Percentiles rank a stretch among this genome's conserved stretches.
Evolutionary conservation across 257 asterid genomes (phyloP).

Genomic region (Eustoma russellianum): DNA sequence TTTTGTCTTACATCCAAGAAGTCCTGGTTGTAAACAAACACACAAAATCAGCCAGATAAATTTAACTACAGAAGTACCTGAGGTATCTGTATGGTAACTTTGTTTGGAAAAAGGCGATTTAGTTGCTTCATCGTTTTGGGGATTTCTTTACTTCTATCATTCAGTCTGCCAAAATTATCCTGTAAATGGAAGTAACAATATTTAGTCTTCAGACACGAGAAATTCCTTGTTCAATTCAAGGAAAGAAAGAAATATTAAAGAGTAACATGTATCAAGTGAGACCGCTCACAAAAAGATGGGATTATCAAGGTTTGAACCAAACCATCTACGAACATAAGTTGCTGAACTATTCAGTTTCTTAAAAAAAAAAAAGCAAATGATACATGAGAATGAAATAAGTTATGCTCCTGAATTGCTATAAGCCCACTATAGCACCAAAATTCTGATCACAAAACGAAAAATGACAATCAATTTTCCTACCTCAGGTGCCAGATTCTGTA

Average conservation of each 20-base stretch:
- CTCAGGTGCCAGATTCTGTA: neutral
- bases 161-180: constrained; percentile 81
- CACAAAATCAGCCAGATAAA: too few species aligned
- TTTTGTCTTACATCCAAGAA: constrained; percentile 13
- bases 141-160: constrained; percentile 69
- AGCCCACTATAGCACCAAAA: too few species aligned
- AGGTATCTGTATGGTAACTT: constrained; percentile 78
- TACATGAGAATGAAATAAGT: constrained; percentile 7
- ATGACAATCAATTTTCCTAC: neutral
- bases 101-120: constrained; percentile 73
- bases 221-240: too few species aligned
- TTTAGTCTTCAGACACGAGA: too few species aligned
- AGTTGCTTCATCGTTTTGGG: constrained; percentile 73
- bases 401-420: neutral
- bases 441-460: neutral
- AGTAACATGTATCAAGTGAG: too few species aligned
- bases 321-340: too few species aligned
- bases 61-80: constrained; percentile 26
- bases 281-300: too few species aligned
- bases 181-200: constrained; percentile 13
- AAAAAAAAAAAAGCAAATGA: neutral
- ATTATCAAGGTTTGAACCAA: too few species aligned
- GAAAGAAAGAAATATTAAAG: too few species aligned
- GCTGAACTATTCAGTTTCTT: too few species aligned
- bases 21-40: too few species aligned